Percentiles rank a stretch among this genome's conserved stretches.
Evolutionary conservation across 2,329 filamentous ascomycete genomes (phyloP).

Genomic region (Coleophoma cylindrospora): DNA sequence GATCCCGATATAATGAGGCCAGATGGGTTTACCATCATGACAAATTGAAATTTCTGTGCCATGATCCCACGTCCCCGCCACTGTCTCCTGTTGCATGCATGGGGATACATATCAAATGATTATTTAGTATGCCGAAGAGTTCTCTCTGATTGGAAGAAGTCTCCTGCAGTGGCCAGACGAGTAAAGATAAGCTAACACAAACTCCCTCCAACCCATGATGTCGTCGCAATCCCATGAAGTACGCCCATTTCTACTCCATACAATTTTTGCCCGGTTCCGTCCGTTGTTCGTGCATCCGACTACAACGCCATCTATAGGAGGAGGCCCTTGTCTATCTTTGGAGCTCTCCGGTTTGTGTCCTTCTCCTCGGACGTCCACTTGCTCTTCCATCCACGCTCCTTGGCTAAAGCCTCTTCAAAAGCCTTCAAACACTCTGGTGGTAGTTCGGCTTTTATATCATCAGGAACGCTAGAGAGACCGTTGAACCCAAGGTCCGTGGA

Average conservation of each 20-base stretch:
- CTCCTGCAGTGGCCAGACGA: not conserved
- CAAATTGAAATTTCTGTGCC: too few species aligned
- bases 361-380: conserved; percentile 67
- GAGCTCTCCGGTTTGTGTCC: conserved; percentile 45
- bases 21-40: too few species aligned
- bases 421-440: conserved; percentile 67
- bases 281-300: not conserved
- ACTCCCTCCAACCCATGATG: not conserved
- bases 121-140: too few species aligned
- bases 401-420: conserved; percentile 61
- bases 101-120: too few species aligned
- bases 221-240: not conserved
- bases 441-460: conserved; percentile 61
- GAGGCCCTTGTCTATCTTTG: conserved; percentile 59
- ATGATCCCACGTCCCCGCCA: too few species aligned
- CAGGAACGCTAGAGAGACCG: conserved; percentile 58
- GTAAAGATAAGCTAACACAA: not conserved
- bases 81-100: too few species aligned
- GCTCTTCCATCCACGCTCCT: conserved; percentile 67
- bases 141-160: too few species aligned
- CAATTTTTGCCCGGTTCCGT: not conserved
- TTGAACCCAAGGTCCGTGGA: conserved; percentile 40
- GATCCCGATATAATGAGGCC: too few species aligned
- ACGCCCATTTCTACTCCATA: not conserved
- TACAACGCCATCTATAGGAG: conserved; percentile 42